phyloP scores from a whole-genome alignment of 1,284 basidiomycete species.

The Quambalaria eucalypti region DNA sequence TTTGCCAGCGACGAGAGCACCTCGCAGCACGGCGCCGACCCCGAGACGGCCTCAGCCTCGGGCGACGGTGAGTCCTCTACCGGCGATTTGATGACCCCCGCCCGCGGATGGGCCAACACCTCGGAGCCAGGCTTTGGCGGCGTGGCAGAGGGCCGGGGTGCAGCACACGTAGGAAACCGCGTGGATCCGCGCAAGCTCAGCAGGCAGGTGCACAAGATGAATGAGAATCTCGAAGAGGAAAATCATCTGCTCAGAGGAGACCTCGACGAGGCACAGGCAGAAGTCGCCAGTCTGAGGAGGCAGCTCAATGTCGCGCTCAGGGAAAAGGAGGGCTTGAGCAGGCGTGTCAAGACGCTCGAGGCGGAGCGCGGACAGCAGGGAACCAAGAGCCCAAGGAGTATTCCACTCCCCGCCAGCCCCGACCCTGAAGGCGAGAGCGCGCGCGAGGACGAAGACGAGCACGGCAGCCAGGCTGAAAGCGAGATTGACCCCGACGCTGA shows the following conservation, averaged over 20 bases:
- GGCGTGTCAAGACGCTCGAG: neutral
- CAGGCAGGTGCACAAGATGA: conserved; percentile 6
- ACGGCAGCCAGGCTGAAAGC: neutral
- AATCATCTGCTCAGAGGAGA: conserved; percentile 4
- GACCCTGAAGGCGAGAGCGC: neutral
- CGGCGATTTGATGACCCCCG: neutral
- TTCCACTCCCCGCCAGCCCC: neutral
- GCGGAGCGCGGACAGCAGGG: no score
- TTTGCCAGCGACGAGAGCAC: neutral
- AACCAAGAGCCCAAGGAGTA: neutral
- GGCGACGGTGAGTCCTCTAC: conserved; percentile 4
- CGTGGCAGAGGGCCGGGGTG: neutral
- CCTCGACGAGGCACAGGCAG: neutral
- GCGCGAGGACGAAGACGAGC: neutral
- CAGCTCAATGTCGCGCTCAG: conserved; percentile 6
- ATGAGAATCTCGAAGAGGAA: conserved; percentile 1
- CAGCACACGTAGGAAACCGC: neutral
- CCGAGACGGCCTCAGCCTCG: neutral
- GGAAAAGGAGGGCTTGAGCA: conserved; percentile 1
- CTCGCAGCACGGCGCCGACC: neutral
- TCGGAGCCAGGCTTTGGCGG: conserved; percentile 9
- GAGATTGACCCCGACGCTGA: no score
- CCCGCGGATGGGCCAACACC: conserved; percentile 3
- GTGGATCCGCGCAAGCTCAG: conserved; percentile 3
- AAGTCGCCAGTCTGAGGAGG: neutral